Evolutionary conservation across 257 asterid species (phyloP).

Genomic region (Eustoma russellianum): DNA sequence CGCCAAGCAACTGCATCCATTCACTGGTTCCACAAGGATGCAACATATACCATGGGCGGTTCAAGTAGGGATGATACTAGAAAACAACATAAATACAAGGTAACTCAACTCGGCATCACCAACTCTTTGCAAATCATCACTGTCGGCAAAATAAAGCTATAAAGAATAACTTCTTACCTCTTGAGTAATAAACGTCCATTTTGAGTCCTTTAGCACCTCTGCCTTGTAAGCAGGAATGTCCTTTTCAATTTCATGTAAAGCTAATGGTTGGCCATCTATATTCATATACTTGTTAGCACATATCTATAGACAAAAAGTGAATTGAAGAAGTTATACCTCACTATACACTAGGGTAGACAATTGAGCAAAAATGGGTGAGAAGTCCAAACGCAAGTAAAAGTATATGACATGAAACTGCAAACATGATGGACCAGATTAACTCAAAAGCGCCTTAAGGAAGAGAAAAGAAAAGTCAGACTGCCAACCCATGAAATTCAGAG

Average conservation of each 20-base stretch:
- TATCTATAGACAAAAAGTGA: background rate
- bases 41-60: conserved; percentile 70
- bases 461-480: no score
- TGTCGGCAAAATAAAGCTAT: no score
- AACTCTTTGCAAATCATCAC: no score
- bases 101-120: no score
- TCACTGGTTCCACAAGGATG: conserved; percentile 92
- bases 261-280: conserved; percentile 79
- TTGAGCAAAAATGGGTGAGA: no score
- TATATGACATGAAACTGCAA: no score
- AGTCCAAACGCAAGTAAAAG: no score
- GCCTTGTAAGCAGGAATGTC: conserved; percentile 45
- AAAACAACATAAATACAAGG: background rate
- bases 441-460: no score
- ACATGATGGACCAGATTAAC: no score
- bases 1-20: conserved; percentile 73
- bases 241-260: conserved; percentile 46
- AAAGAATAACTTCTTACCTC: conserved; percentile 34
- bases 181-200: conserved; percentile 78
- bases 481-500: no score
- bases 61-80: conserved; percentile 74
- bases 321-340: background rate
- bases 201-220: conserved; percentile 36
- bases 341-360: background rate
- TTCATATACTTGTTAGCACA: conserved; percentile 3